A percentile compares a stretch with the other conserved stretches of the same genome.
Evolutionary conservation across 441 rosid species (phyloP).

Genomic region (Theobroma grandiflorum): DNA sequence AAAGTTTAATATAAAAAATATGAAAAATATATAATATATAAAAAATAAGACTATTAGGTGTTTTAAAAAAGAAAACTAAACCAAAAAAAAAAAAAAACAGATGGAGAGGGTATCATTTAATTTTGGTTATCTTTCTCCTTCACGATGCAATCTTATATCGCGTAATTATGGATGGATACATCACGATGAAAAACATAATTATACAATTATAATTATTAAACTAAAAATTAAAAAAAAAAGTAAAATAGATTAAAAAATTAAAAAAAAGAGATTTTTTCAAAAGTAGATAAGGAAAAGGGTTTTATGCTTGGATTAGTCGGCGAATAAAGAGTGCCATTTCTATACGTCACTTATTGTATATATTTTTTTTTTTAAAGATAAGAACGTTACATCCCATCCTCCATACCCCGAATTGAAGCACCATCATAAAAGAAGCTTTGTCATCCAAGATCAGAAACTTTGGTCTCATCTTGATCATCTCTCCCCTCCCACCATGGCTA

Average conservation of each 20-base stretch:
- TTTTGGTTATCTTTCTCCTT: no score
- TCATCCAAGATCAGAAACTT: slow-evolving; percentile 2
- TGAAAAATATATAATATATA: no score
- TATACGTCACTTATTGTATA: not conserved
- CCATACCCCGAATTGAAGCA: not conserved
- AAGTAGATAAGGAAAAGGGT: not conserved
- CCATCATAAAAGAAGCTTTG: slow-evolving; percentile 6
- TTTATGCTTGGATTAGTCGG: not conserved
- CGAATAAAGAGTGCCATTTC: not conserved
- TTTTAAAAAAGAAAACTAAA: no score
- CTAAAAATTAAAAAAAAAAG: no score
- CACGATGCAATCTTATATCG: no score
- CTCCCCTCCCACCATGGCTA: not conserved
- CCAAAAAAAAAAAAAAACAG: no score
- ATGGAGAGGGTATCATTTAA: no score
- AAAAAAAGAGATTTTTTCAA: not conserved
- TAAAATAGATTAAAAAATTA: not conserved
- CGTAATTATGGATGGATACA: no score
- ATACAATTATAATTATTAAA: no score
- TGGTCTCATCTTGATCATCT: not conserved
- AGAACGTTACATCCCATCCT: not conserved
- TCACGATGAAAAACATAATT: no score
- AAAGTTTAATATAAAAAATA: no score
- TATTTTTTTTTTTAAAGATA: not conserved
- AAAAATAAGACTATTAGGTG: no score